These are phyloP conservation scores for Phytophthora sojae DNA, from an alignment of 352 stramenopile species.

Conservation along the genomic window DNA sequence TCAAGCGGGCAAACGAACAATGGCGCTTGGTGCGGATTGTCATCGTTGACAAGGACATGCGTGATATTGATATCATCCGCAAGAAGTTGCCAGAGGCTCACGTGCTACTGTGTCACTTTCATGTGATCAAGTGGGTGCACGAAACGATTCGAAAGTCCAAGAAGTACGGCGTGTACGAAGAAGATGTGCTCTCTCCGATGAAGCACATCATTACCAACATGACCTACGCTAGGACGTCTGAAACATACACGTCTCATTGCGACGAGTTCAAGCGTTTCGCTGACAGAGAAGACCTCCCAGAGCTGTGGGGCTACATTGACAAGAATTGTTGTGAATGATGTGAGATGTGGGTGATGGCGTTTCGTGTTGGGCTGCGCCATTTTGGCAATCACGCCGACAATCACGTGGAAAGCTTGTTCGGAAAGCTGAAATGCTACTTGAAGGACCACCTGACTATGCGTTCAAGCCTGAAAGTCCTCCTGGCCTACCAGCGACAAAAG, in stretches of 20 bases:
- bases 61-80: not conserved
- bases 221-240: conserved; percentile 1
- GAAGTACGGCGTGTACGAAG: conserved; percentile 6
- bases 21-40: conserved; percentile 14
- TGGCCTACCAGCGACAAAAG: too few relatives aligned
- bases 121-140: conserved; percentile 23
- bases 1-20: conserved; percentile 18
- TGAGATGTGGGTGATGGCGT: conserved; percentile 20
- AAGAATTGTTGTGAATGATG: conserved; percentile 7
- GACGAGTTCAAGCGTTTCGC: conserved; percentile 16
- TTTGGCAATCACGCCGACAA: conserved; percentile 16
- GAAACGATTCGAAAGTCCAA: conserved; percentile 4
- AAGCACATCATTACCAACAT: conserved; percentile 20
- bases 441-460: too few relatives aligned
- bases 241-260: not conserved
- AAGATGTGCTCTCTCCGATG: conserved; percentile 4
- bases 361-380: conserved; percentile 10
- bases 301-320: conserved; percentile 8
- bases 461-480: too few relatives aligned
- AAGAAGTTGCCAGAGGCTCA: conserved; percentile 8
- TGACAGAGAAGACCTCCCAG: not conserved
- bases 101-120: conserved; percentile 12
- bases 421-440: conserved; percentile 10
- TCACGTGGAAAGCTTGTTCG: conserved; percentile 19
- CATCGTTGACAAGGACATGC: conserved; percentile 20